Evolutionary conservation across 306 rosid species (phyloP).

Genomic region (Luffa acutangula): DNA sequence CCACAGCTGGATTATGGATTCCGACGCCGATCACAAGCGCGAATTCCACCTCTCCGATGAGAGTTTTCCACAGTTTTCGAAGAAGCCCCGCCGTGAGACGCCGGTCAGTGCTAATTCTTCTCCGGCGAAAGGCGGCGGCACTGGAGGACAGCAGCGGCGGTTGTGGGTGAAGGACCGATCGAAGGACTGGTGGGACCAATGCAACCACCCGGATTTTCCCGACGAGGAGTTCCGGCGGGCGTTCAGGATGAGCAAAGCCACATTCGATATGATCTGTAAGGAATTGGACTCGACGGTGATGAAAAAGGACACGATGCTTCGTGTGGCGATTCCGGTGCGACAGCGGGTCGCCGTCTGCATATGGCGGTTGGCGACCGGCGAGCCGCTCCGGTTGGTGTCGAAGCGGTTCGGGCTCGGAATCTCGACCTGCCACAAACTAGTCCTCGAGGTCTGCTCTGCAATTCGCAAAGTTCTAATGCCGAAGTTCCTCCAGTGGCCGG

Average conservation of each 20-base stretch:
- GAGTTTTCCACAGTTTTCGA: not conserved
- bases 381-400: constrained; percentile 76
- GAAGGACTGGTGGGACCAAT: constrained; percentile 95
- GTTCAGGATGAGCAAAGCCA: constrained; percentile 68
- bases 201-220: constrained; percentile 65
- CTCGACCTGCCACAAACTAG: constrained; percentile 83
- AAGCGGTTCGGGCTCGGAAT: constrained; percentile 78
- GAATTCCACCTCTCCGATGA: not conserved
- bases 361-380: constrained; percentile 94
- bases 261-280: constrained; percentile 70
- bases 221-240: constrained; percentile 70
- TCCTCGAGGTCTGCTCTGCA: constrained; percentile 85
- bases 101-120: not conserved
- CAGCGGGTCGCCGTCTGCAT: constrained; percentile 87
- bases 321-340: constrained; percentile 79
- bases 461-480: constrained; percentile 78
- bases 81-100: not conserved
- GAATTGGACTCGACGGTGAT: constrained; percentile 71
- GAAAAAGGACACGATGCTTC: constrained; percentile 63
- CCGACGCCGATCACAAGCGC: not conserved
- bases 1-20: not conserved
- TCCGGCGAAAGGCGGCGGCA: constrained; percentile 9
- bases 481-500: constrained; percentile 77
- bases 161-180: constrained; percentile 94
- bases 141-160: constrained; percentile 36